phyloP scores from a whole-genome alignment of 2,329 filamentous ascomycete species.

The Emergomyces pasteurianus region DNA sequence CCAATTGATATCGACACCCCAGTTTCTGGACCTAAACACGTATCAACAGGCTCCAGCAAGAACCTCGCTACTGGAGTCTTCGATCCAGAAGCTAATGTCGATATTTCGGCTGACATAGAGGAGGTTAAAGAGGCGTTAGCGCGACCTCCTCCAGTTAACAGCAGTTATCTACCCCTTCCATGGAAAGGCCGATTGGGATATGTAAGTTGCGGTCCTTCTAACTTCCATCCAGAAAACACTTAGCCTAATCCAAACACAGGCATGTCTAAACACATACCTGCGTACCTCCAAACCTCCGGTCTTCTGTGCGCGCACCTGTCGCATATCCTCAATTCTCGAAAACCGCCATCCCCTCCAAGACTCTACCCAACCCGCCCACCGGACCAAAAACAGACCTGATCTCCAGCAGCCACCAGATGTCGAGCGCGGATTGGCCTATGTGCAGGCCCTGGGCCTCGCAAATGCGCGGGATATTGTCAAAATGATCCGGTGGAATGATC shows the following conservation, averaged over 20 bases:
- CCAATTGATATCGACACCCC: neutral
- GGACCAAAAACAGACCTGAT: slow-evolving; percentile 78
- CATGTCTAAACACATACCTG: slow-evolving; percentile 86
- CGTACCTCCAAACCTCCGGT: slow-evolving; percentile 69
- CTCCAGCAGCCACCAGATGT: slow-evolving; percentile 55
- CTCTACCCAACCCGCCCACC: slow-evolving; percentile 62
- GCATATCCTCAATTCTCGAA: slow-evolving; percentile 80
- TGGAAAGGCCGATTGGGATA: slow-evolving; percentile 87
- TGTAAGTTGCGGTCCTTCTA: slow-evolving; percentile 39
- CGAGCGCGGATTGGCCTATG: slow-evolving; percentile 59
- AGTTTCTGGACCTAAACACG: neutral
- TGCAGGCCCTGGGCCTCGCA: slow-evolving; percentile 63
- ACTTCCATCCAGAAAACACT: slow-evolving; percentile 13
- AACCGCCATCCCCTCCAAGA: slow-evolving; percentile 72
- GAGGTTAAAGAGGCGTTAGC: slow-evolving; percentile 47
- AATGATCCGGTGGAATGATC: slow-evolving; percentile 85
- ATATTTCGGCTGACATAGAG: slow-evolving; percentile 41
- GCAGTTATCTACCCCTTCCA: slow-evolving; percentile 68
- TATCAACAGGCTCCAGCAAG: neutral
- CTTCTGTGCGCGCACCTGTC: slow-evolving; percentile 83
- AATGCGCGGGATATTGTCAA: slow-evolving; percentile 77
- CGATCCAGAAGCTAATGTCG: slow-evolving; percentile 45
- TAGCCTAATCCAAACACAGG: slow-evolving; percentile 35
- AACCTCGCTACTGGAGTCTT: slow-evolving; percentile 10
- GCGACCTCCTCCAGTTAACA: slow-evolving; percentile 68